A percentile compares a stretch with the other conserved stretches of the same genome.
Evolutionary conservation across 805 yeast genomes (phyloP).

Genomic region (Saccharomyces kudriavzevii): DNA sequence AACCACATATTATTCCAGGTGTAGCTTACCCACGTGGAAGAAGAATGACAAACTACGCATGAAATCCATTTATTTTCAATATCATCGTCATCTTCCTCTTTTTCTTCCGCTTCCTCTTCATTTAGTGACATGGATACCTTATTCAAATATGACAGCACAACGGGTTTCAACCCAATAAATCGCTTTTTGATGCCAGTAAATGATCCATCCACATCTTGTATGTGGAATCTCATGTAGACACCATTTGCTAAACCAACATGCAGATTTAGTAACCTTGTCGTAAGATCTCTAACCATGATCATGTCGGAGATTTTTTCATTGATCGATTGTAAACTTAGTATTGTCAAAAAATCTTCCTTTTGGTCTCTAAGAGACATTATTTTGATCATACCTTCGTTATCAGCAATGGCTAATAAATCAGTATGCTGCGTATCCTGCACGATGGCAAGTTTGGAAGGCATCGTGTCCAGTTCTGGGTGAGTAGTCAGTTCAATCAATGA

Average conservation of each 20-base stretch:
- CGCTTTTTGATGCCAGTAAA: constrained; percentile 56
- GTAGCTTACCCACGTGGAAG: constrained; percentile 30
- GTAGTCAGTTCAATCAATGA: constrained; percentile 53
- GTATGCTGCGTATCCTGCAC: constrained; percentile 29
- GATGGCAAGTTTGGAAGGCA: background rate
- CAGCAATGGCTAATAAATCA: constrained; percentile 59
- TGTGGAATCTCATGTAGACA: constrained; percentile 54
- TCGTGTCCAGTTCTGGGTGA: background rate
- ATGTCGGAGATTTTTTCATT: background rate
- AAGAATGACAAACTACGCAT: constrained; percentile 28
- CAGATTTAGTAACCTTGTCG: constrained; percentile 30
- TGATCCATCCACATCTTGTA: constrained; percentile 55
- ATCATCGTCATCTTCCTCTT: constrained; percentile 11
- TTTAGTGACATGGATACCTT: constrained; percentile 17
- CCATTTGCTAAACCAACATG: constrained; percentile 86
- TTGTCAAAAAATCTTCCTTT: constrained; percentile 34
- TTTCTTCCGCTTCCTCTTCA: constrained; percentile 28
- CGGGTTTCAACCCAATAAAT: constrained; percentile 65
- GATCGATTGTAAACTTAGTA: background rate
- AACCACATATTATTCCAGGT: constrained; percentile 15
- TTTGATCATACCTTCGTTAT: constrained; percentile 61
- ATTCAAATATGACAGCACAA: constrained; percentile 35
- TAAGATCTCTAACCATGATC: background rate
- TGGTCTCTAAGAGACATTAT: constrained; percentile 44
- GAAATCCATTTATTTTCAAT: constrained; percentile 5